Base-by-base conservation (phyloP, 2,329 filamentous ascomycete genomes). In the Akanthomyces muscarius region DNA sequence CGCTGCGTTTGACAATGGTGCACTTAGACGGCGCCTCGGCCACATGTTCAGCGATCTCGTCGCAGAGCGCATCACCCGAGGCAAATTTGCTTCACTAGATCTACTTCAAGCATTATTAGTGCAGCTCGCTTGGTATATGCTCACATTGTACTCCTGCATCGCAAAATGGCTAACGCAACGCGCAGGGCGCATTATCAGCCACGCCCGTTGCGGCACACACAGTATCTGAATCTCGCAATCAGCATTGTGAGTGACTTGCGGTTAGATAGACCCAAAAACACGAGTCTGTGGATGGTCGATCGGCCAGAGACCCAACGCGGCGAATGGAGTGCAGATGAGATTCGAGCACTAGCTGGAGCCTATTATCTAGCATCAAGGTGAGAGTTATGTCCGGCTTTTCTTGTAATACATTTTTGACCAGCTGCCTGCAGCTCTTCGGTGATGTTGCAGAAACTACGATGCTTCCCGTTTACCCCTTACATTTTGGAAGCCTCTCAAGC, bases 341-440 rank as follows among this genome's bases (percentile, higher is more conserved):
- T 68, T 63, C 66, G 73, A 61, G 72, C 73, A 0, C 36, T 74
- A 5, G 66, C 71, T 0, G 73, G 73, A 5, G 69, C 69, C 3
- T 75, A 73, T 38, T 74, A 73, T 48, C 65, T 75, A 10, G 69
- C 71, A 1, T 74, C 73, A 0, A 70, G 71, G 72, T 74, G 10
- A 2, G 33, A 6, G 1, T 2, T 36, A 21, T 21, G 30, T 2
- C 33, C 10, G 33, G 5, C 3, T 4, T 7, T 36, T 6, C 2
- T 10, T 2, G 33, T 36, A 6, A 6, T 36, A 7, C 28, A 6
- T 30, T 36, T 36, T 36, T 36, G 33, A 4, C 33, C 65, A 51
- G 33, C 51, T 28, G 8, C 8, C 8, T 36, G 58, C 55, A 57
- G 72, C 64, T 70, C 71, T 0, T 72, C 70, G 5, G 70, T 74